Conservation (phyloP, 1,139 yeast species). For the Zhuliangozyma parablackwelliae region DNA sequence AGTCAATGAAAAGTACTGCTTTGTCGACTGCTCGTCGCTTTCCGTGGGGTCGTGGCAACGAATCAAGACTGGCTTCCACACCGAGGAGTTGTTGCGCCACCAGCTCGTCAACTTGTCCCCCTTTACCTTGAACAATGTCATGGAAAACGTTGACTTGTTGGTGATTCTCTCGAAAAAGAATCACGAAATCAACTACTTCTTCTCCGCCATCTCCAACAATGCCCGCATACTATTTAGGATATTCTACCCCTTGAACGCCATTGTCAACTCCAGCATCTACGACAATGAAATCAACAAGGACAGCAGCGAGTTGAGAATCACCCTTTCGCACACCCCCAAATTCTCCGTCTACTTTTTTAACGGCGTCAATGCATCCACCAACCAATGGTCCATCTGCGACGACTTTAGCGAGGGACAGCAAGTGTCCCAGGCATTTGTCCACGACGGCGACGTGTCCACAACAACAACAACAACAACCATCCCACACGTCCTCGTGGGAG, state of each 20-base stretch:
- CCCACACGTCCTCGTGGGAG: constrained; percentile 55
- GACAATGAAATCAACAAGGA: constrained; percentile 34
- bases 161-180: constrained; percentile 66
- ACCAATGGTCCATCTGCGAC: constrained; percentile 80
- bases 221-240: constrained; percentile 67
- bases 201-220: constrained; percentile 63
- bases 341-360: constrained; percentile 68
- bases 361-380: constrained; percentile 46
- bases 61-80: constrained; percentile 57
- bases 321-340: constrained; percentile 59
- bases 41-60: constrained; percentile 81
- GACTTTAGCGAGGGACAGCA: constrained; percentile 82
- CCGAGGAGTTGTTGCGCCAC: constrained; percentile 34
- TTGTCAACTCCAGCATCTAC: constrained; percentile 43
- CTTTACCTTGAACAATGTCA: constrained; percentile 52
- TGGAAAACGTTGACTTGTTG: constrained; percentile 64
- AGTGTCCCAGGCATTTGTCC: constrained; percentile 60
- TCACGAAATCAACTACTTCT: constrained; percentile 68
- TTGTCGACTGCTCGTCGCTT: constrained; percentile 61
- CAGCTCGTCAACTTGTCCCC: constrained; percentile 63
- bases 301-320: constrained; percentile 46
- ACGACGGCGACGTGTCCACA: constrained; percentile 34
- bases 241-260: constrained; percentile 54
- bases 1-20: constrained; percentile 62
- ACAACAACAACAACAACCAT: constrained; percentile 28